These are phyloP conservation scores for Zymoseptoria ardabiliae DNA, from an alignment of 2,329 filamentous ascomycete species.

Conservation along the genomic window DNA sequence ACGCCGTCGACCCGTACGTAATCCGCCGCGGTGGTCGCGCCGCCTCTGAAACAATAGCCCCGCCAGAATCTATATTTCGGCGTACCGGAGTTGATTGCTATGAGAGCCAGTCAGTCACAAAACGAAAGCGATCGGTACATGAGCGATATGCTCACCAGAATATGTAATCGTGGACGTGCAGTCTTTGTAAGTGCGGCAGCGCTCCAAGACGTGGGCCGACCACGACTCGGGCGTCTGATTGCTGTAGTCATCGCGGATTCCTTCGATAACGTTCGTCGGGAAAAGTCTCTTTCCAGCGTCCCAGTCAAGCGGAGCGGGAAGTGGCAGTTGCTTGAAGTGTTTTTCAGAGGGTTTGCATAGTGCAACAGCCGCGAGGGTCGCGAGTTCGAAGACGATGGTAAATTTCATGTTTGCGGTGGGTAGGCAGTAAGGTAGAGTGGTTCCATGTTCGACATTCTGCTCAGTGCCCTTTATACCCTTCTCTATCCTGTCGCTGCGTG, in stretches of 20 bases:
- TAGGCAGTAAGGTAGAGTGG: background rate
- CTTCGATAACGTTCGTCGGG: background rate
- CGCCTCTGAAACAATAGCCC: background rate
- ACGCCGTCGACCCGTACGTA: background rate
- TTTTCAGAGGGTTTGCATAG: background rate
- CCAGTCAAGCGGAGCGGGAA: background rate
- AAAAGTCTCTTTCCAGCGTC: background rate
- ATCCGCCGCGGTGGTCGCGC: background rate
- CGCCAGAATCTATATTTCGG: background rate
- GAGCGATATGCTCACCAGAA: background rate
- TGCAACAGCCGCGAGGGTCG: background rate
- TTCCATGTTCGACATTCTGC: background rate
- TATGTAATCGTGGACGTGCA: background rate
- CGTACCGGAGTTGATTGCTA: background rate
- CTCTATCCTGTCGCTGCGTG: background rate
- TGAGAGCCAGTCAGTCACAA: background rate
- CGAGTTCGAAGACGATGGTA: background rate
- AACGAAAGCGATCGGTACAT: background rate
- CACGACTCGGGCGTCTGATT: background rate
- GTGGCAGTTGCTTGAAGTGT: background rate
- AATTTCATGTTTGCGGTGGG: background rate
- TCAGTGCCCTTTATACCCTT: background rate
- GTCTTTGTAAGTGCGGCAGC: background rate
- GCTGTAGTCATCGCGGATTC: background rate
- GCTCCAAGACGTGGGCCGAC: background rate